Evolutionary conservation across 306 rosid species (phyloP), one percentile per base, ranked within the genome.

Genomic region (Dalbergia cochinchinensis): DNA sequence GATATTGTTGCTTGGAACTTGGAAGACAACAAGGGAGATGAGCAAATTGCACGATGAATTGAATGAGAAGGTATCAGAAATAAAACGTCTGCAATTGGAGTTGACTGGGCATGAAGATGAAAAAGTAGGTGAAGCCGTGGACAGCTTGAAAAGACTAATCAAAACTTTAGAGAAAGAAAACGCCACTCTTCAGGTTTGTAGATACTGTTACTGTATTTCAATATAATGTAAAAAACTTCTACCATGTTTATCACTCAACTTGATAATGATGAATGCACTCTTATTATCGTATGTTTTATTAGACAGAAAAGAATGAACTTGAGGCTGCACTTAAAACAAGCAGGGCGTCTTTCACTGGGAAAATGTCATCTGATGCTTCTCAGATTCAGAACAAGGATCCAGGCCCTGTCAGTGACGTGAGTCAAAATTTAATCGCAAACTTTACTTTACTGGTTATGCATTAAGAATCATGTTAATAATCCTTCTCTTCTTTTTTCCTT

Each of bases 141-240:
- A 89, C 55, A 82, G 79, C 80, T 80, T 90, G 73, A 91, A 89
- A 85, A 82, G 77, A 71, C 80, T 80, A 78, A 85, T 91, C 39
- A 84, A 90, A 82, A 85, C 83, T 67, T 82, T 96, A 72, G 90
- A 93, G 84, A 93, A 88, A 85, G 96, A 96, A 84, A 96, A 91
- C 67, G 67, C 71, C 13, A 55, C 83, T 57, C 97, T 93, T n/a
- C 92, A 89, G 98, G 99, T 95, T 70, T 55, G 78, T 82, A 51
- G 54, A 74, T 67, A 83, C 53, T 51, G 34, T 84, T 70, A 14
- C 57, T 64, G 39, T 37, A 62, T 78, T 65, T 37, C 22, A 14
- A 39, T 71, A 37, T 55, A 63, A 61, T 48, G 51, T 51, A 54
- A 18, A 70, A 51, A 64, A 11, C 15, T 58, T 60, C 18, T 59